Base-by-base conservation (phyloP, 1,284 basidiomycete species). In the Tremellales sp. region DNA sequence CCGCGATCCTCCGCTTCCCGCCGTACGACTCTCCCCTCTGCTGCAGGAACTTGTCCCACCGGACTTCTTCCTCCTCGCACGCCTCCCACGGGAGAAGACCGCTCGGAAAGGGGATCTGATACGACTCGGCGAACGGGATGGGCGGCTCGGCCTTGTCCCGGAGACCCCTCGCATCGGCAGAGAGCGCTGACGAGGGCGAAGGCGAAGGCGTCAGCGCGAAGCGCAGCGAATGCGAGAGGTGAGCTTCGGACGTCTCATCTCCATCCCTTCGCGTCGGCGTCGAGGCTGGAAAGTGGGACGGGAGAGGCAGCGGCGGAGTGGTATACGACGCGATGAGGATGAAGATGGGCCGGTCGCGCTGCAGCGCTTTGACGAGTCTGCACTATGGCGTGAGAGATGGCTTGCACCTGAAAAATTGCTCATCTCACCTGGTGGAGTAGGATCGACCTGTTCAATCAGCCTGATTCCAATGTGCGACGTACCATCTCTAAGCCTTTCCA, bases 321-420 rank as follows among this genome's bases (percentile, higher is more conserved):
- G 91, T 84, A 75, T 91, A 95, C 1, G 88, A 93, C 63, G 86
- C 90, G 51, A 87, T 74, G 67, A 94, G 77, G 47, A 86, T 79
- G 71, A 94, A 95, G 54, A 95, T 81, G 35, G 80, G 78, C 38
- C 76, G 76, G 31, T 86, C 87, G 40, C 81, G 79, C 68, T 97
- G 92, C 27, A 78, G 75, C 1, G 85, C 85, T 63, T 82, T 82
- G 51, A 92, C 87, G 4, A 82, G 76, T 82, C 82, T 18, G 87
- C 85, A 33, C 77, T 74, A 64, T 87, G 89, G 16, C 83, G 10
- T 22, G n/a, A 32, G 18, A 21, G 24, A 5, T 27, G 26, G 25
- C 21, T 40, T 36, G n/a, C 22, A 22, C 4, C 13, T 14, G 28
- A 13, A 8, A 3, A n/a, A 25, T 3, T 5, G 8, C 19, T 13